Evolutionary conservation across 257 asterid genomes (phyloP), one percentile per base, ranked within the genome.

Genomic region (Lavandula angustifolia): DNA sequence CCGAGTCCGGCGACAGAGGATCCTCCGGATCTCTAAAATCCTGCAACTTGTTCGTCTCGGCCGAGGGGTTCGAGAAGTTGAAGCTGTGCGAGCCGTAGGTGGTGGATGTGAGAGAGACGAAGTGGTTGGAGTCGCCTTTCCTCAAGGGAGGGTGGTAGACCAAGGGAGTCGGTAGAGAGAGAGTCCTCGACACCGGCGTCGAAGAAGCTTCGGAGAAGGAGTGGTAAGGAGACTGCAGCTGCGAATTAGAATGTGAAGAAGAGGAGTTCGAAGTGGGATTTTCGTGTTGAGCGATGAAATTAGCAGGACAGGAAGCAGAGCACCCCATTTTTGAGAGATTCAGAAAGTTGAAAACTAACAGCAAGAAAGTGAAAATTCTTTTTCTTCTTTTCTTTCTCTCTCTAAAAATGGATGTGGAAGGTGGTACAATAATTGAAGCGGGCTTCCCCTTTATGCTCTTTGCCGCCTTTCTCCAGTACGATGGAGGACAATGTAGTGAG

Each of bases 91-190:
- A 91, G 5, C 98, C 96, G 48, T 91, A 91, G 9, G 98, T 86
- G 62, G 94, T 75, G 77, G 94, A 91, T 3, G 85, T 91, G 64
- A 91, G 94, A 32, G 88, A 77, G 13, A 91, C 96, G 64, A 84
- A 86, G 75, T 91, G 96, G 46, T 80, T 82, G 13, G 96, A 82
- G 49, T 82, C 85, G n/a, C 80, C 80, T 63, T 78, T 78, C 32
- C 81, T 56, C 10, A 78, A 34, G 2, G 92, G 80, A 7, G 88
- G 92, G 76, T 85, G 92, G 66, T 85, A 84, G 12, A 85, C 73
- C 40, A 85, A 54, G 1, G 87, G 87, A 37, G 80, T 84, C 6
- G 87, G 85, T 0, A 81, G 78, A 42, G 84, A 85, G 13, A 77
- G 74, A 32, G 86, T 71, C 46, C 88, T 75, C 0, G 86, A 80